Conservation (phyloP, 306 rosid species). For the Acacia acuminata region DNA sequence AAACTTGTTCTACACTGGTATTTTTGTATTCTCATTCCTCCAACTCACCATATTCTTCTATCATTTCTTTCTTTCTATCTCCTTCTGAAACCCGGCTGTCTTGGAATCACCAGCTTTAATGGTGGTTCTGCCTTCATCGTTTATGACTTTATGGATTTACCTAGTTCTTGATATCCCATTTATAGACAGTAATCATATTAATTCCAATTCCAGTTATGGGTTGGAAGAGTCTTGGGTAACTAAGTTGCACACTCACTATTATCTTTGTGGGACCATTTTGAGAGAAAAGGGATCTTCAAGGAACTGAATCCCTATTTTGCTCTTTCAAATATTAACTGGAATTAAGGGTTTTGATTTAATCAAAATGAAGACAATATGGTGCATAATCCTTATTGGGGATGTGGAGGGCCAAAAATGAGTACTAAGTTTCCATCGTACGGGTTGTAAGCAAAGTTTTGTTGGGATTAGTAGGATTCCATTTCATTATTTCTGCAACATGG, state of each 20-base stretch:
- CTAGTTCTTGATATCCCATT: neutral
- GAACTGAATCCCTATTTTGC: neutral
- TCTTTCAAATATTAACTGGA: neutral
- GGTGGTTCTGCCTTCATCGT: neutral
- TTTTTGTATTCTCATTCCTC: neutral
- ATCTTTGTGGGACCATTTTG: neutral
- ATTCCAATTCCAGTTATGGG: neutral
- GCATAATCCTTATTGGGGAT: conserved; percentile 8
- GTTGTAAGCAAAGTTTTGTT: conserved; percentile 1
- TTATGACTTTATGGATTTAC: neutral
- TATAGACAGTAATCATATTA: neutral
- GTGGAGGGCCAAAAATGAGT: neutral
- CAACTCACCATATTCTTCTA: neutral
- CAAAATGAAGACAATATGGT: neutral
- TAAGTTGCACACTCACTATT: neutral
- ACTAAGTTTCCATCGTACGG: neutral
- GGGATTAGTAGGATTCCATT: neutral
- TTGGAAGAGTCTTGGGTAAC: neutral
- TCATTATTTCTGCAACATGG: neutral
- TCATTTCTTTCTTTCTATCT: neutral
- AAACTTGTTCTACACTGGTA: neutral
- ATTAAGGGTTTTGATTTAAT: neutral
- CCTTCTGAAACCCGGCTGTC: neutral
- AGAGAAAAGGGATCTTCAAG: neutral
- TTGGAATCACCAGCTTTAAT: neutral